Evolutionary conservation across 495 filamentous ascomycete species (phyloP), one percentile per base, ranked within the genome.

Genomic region (Podospora pseudopauciseta): DNA sequence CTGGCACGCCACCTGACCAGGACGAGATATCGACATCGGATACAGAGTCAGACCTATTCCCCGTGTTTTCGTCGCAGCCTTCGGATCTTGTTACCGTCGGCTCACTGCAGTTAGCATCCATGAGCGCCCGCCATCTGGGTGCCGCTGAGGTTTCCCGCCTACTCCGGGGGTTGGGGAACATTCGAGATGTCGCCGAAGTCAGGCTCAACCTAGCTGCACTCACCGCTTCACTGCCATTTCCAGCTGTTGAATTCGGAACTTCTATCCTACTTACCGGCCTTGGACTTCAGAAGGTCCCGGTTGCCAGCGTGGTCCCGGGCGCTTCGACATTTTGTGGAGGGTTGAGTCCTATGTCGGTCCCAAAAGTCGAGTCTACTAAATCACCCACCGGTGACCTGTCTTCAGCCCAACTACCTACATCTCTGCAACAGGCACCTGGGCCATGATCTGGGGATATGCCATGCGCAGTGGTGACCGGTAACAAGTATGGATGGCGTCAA

Each of bases 11-110:
- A 13, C 65, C 63, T 7, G 72, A 74, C 30, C 68, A 26, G 19
- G 64, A 64, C 4, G 68, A 66, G 1, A 27, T 30, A 13, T 70
- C 64, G 0, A 4, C 44, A 4, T 65, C 67, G 2, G 70, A 68
- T 11, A 64, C 61, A 0, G 39, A n/a, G 5, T 69, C 63, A 0
- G 65, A 71, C 20, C 57, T 63, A 5, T 67, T 74, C 0, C 73
- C 72, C 15, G 26, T 49, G 4, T 73, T 75, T 61, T 72, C 71
- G 0, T 72, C 74, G 28, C 65, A 60, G 15, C 74, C 74, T 3
- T 54, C 58, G 20, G 74, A 75, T 55, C 69, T 76, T n/a, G 69
- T 76, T 63, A 73, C 73, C 13, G 67, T 76, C 16, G 73, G 73
- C 20, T 69, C 69, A n/a, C 60, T 76, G 11, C 72, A 76, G 68